Percentiles rank a stretch among this genome's conserved stretches.
Evolutionary conservation across 1,139 yeast species (phyloP).

Genomic region (Kluyveromyces marxianus): DNA sequence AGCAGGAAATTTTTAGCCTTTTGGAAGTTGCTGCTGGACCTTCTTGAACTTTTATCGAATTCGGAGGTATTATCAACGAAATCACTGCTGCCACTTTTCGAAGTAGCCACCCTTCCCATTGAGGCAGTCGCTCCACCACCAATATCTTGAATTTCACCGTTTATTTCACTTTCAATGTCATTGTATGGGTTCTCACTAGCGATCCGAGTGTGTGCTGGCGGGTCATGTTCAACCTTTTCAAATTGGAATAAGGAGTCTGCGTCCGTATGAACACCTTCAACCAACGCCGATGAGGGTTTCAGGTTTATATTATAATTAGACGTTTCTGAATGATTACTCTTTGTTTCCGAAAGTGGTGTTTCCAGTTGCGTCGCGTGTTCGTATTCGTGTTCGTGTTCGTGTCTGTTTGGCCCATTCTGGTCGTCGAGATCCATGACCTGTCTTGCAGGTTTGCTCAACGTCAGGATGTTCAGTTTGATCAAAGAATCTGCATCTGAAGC

Average conservation of each 20-base stretch:
- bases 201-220: too few relatives aligned
- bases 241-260: background rate
- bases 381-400: background rate
- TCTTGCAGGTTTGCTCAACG: conserved; percentile 2
- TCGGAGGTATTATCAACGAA: too few relatives aligned
- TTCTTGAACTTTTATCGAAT: background rate
- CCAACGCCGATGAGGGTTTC: background rate
- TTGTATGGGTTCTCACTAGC: too few relatives aligned
- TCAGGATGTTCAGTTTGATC: conserved; percentile 2
- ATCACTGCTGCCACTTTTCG: too few relatives aligned
- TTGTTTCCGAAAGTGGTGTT: background rate
- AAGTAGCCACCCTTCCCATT: too few relatives aligned
- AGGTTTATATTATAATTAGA: background rate
- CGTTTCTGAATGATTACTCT: background rate
- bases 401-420: background rate
- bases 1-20: conserved; percentile 2
- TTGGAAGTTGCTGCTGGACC: conserved; percentile 1
- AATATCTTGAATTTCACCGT: too few relatives aligned
- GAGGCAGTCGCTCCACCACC: too few relatives aligned
- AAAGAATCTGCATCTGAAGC: background rate
- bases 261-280: background rate
- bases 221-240: background rate
- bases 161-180: too few relatives aligned
- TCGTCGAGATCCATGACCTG: background rate
- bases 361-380: too few relatives aligned